phyloP scores from a whole-genome alignment of 305 asterid species.

The Rubia tinctorum region DNA sequence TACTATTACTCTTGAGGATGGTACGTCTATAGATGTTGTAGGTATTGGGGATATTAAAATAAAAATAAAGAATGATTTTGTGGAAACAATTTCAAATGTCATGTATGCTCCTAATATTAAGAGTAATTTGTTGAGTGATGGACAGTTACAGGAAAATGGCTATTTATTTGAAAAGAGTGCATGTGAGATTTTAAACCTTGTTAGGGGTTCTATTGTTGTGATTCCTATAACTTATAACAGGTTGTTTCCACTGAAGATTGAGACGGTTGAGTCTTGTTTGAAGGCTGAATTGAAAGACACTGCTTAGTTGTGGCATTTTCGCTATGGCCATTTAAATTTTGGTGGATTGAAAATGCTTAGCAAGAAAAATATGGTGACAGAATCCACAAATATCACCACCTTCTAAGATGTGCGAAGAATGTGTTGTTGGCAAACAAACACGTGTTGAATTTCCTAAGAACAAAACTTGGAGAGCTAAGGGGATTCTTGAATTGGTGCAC shows the following conservation, averaged over 20 bases:
- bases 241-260: constrained; percentile 5
- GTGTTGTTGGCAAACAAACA: constrained; percentile 7
- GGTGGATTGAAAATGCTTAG: neutral
- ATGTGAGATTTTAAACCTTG: neutral
- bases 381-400: neutral
- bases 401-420: neutral
- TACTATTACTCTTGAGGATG: too few species aligned
- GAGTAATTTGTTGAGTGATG: neutral
- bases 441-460: neutral
- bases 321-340: neutral
- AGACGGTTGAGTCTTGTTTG: neutral
- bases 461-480: constrained; percentile 3
- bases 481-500: neutral
- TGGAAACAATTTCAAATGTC: neutral
- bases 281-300: neutral
- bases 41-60: neutral
- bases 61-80: neutral
- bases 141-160: neutral
- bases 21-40: neutral
- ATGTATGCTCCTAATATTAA: neutral
- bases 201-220: neutral
- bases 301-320: neutral
- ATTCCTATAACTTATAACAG: neutral
- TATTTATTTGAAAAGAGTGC: neutral
- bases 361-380: neutral